A percentile compares a stretch with the other conserved stretches of the same genome.
Evolutionary conservation across 345 rosid species (phyloP).

Genomic region (Hibiscus mutabilis): DNA sequence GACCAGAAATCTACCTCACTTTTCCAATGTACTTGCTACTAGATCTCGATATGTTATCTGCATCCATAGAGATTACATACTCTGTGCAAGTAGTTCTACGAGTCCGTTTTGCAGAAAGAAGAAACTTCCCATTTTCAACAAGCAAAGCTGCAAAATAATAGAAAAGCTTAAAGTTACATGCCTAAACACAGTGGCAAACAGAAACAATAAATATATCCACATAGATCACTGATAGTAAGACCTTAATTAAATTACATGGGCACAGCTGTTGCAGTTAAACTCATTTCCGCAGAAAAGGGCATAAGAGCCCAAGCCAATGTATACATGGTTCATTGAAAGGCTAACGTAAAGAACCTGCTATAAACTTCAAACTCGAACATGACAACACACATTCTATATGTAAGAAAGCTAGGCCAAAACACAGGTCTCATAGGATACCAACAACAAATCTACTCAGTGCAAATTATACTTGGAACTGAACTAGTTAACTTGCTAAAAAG

Average conservation of each 20-base stretch:
- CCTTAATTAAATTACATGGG: not conserved
- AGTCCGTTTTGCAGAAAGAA: slow-evolving; percentile 82
- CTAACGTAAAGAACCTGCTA: not conserved
- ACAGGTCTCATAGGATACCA: not conserved
- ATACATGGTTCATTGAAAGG: not conserved
- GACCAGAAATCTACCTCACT: slow-evolving; percentile 43
- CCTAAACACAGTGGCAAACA: not conserved
- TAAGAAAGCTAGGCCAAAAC: not conserved
- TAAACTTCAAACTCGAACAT: not conserved
- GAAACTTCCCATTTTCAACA: slow-evolving; percentile 91
- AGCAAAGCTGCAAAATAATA: slow-evolving; percentile 43
- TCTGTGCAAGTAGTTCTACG: slow-evolving; percentile 88
- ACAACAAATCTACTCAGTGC: too few species aligned
- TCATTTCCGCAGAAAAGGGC: too few species aligned
- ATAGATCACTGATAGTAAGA: not conserved
- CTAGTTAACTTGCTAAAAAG: too few species aligned
- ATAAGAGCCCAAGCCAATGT: too few species aligned
- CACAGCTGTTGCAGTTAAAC: not conserved
- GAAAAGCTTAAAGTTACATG: not conserved
- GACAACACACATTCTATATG: not conserved
- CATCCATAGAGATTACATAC: slow-evolving; percentile 49
- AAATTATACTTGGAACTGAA: too few species aligned
- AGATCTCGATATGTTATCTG: slow-evolving; percentile 56
- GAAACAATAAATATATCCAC: not conserved
- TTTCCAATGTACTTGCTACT: slow-evolving; percentile 84